Evolutionary conservation across 129 eudicot species (phyloP).

Genomic region (Glebionis coronaria): DNA sequence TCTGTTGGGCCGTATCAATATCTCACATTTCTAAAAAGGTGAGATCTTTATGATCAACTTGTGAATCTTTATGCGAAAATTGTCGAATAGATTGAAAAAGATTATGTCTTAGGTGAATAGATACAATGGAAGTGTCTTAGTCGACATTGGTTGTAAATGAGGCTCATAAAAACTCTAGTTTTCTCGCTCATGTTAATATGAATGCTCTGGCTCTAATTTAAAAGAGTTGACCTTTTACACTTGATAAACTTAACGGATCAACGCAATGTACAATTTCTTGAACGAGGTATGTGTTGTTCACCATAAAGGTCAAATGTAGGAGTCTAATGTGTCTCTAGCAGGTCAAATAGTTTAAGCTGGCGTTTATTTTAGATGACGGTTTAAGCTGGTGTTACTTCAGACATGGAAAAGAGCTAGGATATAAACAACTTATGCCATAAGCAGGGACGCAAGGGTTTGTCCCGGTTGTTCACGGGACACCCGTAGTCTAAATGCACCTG

Average conservation of each 20-base stretch:
- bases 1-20: slow-evolving; percentile 17
- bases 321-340: too few species aligned
- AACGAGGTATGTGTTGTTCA: slow-evolving; percentile 6
- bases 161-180: slow-evolving; percentile 36
- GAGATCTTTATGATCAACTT: slow-evolving; percentile 16
- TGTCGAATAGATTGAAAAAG: slow-evolving; percentile 14
- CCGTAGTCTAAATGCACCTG: too few species aligned
- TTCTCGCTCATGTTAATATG: slow-evolving; percentile 35
- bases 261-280: slow-evolving; percentile 16
- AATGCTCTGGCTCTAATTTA: slow-evolving; percentile 24
- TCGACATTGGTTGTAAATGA: slow-evolving; percentile 38
- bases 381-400: too few species aligned
- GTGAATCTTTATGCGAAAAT: slow-evolving; percentile 24
- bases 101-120: slow-evolving; percentile 22
- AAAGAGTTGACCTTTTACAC: slow-evolving; percentile 1
- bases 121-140: slow-evolving; percentile 32
- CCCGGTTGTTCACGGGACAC: too few species aligned
- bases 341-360: too few species aligned
- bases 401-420: too few species aligned
- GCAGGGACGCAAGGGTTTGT: too few species aligned
- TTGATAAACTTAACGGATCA: neutral
- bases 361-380: too few species aligned
- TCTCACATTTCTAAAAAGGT: slow-evolving; percentile 16
- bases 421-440: too few species aligned
- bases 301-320: neutral